Evolutionary conservation across 2,329 filamentous ascomycete genomes (phyloP), one percentile per base, ranked within the genome.

Genomic region (Fusarium xylarioides): DNA sequence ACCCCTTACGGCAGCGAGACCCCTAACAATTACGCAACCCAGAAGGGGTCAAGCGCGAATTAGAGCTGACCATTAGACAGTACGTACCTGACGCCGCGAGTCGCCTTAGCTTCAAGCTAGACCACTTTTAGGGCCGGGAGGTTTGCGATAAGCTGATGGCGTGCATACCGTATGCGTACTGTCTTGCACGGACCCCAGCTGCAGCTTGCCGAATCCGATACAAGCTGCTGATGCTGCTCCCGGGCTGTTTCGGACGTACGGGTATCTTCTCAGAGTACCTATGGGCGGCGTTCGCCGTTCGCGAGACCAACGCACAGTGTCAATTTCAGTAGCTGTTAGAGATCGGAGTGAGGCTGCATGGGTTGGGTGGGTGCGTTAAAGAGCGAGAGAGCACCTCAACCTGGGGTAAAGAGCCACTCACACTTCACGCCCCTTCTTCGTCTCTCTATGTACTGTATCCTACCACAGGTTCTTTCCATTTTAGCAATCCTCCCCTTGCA

Each of bases 101-200:
- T 43, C 55, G 56, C 66, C 53, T 74, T 73, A 76, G 73, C 57
- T 61, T 53, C 7, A 50, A 42, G 60, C 76, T 78, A 77, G 66
- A 40, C 75, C 67, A 55, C 38, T 71, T 75, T 64, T 68, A 74
- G 70, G 63, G 68, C 68, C 75, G 70, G 76, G 68, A 76, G 64
- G 75, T 77, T 73, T 74, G 68, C 74, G 76, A 78, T 78, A 76
- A 77, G 76, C 76, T 78, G 76, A 78, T 76, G 76, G 63, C 73
- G 70, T 75, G 74, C 73, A 70, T 71, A 77, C 76, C 70, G 76
- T 78, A 53, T 50, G 49, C 23, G 5, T 23, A 57, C 23, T 53
- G 57, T 56, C 42, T 44, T 18, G 61, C 69, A 76, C 75, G 35
- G 65, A 26, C 61, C 65, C 32, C 53, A 63, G 49, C 68, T 70